These are phyloP conservation scores for Astrothelium subdiscretum DNA, from an alignment of 495 filamentous ascomycete genomes.

Conservation along the genomic window DNA sequence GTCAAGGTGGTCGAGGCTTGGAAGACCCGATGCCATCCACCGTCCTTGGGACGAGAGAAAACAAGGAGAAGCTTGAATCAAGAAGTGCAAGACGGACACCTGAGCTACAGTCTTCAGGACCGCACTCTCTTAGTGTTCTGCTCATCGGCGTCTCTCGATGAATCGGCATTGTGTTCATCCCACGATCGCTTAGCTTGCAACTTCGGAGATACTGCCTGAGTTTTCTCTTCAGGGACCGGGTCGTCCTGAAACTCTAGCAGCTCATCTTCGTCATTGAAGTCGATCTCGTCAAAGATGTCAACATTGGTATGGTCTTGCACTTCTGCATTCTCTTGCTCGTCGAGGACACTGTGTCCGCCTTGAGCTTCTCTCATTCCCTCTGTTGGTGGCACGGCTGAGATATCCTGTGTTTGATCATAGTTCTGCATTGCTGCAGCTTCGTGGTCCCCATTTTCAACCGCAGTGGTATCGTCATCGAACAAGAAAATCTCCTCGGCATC, in stretches of 20 bases:
- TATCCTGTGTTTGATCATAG: neutral
- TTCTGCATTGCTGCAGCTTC: neutral
- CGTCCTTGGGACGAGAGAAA: no score
- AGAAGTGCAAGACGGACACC: neutral
- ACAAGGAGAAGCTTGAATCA: neutral
- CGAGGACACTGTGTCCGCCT: neutral
- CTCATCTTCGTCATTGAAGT: neutral
- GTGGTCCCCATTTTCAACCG: neutral
- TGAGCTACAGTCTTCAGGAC: neutral
- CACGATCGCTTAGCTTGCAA: constrained; percentile 1
- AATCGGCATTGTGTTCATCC: neutral
- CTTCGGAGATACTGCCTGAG: neutral
- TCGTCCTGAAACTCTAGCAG: neutral
- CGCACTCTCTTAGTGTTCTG: neutral
- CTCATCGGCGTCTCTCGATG: neutral
- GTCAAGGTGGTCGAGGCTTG: no score
- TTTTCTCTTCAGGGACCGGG: neutral
- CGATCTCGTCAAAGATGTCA: constrained; percentile 1
- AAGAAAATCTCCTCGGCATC: neutral
- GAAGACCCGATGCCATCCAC: no score
- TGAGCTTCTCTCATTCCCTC: neutral
- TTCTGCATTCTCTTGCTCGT: neutral
- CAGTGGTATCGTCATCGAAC: neutral
- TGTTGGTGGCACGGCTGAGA: neutral
- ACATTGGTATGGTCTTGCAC: neutral